Conservation (phyloP, 2,329 filamentous ascomycete genomes). For the Aureobasidium musti region DNA sequence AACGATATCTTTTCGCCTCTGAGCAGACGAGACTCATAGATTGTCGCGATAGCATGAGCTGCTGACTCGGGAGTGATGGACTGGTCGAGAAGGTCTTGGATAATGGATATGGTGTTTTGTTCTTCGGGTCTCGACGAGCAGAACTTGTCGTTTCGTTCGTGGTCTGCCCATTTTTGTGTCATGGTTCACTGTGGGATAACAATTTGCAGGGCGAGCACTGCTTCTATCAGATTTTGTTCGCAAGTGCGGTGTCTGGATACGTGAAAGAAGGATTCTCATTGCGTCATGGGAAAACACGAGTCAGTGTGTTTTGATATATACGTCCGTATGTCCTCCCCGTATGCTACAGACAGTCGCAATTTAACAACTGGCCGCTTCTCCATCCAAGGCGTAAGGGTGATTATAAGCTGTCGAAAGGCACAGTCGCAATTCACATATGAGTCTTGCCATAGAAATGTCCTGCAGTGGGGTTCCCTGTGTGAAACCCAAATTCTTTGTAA, state of each 20-base stretch:
- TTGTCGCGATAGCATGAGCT: not conserved
- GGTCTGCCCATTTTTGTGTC: not conserved
- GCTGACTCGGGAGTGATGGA: not conserved
- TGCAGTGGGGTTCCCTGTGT: too few species aligned
- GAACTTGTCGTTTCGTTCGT: not conserved
- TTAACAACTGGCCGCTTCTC: too few species aligned
- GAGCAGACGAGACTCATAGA: not conserved
- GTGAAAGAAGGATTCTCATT: slow-evolving; percentile 8
- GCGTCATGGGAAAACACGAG: slow-evolving; percentile 5
- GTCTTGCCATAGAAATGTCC: too few species aligned
- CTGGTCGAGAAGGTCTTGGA: not conserved
- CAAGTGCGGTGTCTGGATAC: not conserved
- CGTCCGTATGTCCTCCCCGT: not conserved
- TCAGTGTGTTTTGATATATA: slow-evolving; percentile 11
- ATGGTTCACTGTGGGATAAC: not conserved
- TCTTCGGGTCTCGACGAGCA: not conserved
- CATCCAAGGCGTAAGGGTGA: too few species aligned
- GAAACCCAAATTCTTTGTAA: too few species aligned
- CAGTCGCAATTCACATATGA: too few species aligned
- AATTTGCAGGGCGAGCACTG: too few species aligned
- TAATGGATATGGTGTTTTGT: not conserved
- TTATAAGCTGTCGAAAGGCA: too few species aligned
- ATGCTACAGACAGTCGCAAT: too few species aligned
- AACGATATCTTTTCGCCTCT: slow-evolving; percentile 7
- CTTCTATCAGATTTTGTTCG: not conserved